A percentile compares a stretch with the other conserved stretches of the same genome.
These are phyloP conservation scores for Cladophialophora immunda DNA, from an alignment of 2,329 filamentous ascomycete genomes.

Conservation along the genomic window DNA sequence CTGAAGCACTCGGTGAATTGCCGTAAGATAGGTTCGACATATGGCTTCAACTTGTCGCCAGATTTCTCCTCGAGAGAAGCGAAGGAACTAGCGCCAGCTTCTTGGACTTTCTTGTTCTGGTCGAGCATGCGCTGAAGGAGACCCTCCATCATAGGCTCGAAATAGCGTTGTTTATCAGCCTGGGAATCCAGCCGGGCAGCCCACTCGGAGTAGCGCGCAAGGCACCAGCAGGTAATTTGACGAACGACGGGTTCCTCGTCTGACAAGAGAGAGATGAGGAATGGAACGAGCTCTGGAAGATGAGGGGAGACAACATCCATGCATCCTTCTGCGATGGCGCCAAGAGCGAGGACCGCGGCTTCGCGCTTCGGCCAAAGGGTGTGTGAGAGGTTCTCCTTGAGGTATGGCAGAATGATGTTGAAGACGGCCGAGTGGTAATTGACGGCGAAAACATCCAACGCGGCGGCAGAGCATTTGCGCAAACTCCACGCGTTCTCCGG, in stretches of 20 bases:
- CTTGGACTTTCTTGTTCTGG: constrained; percentile 96
- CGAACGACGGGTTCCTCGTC: constrained; percentile 90
- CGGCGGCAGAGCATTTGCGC: constrained; percentile 94
- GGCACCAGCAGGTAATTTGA: constrained; percentile 97
- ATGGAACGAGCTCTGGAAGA: constrained; percentile 87
- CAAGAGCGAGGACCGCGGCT: constrained; percentile 90
- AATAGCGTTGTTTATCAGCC: constrained; percentile 76
- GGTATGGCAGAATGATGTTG: constrained; percentile 87
- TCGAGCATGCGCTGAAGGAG: constrained; percentile 95
- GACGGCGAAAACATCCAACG: constrained; percentile 90
- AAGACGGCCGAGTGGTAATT: constrained; percentile 91
- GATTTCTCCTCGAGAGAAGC: constrained; percentile 95
- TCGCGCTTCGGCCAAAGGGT: constrained; percentile 91
- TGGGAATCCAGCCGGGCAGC: constrained; percentile 77
- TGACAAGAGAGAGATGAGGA: constrained; percentile 83
- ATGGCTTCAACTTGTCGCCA: constrained; percentile 79
- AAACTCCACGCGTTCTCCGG: constrained; percentile 95
- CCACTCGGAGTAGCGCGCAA: constrained; percentile 93
- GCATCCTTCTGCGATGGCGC: constrained; percentile 94
- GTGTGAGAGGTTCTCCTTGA: constrained; percentile 88
- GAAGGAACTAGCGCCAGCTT: constrained; percentile 94
- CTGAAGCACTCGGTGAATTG: constrained; percentile 93
- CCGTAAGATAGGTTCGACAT: constrained; percentile 86
- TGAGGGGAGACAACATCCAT: constrained; percentile 89
- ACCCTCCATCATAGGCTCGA: constrained; percentile 96